Conservation (phyloP, 2,329 filamentous ascomycete genomes). For the Teratosphaeria zuluensis region DNA sequence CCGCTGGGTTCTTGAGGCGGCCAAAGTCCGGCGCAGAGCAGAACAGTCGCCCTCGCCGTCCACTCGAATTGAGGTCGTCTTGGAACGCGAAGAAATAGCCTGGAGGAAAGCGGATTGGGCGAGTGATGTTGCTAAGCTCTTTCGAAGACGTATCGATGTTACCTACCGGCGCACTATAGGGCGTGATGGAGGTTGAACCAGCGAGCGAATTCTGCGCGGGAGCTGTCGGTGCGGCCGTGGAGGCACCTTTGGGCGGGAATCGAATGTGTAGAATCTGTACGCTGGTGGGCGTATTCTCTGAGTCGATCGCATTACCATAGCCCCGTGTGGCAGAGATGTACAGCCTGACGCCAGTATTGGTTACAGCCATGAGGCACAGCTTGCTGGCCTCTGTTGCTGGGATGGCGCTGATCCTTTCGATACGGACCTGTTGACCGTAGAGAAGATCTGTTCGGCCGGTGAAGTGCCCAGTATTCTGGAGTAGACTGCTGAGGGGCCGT, state of each 20-base stretch:
- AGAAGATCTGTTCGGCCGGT: conserved; percentile 64
- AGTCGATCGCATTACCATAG: conserved; percentile 49
- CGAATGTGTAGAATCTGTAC: conserved; percentile 98
- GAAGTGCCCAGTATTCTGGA: conserved; percentile 74
- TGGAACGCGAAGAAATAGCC: conserved; percentile 84
- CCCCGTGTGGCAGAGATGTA: conserved; percentile 86
- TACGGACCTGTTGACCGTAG: conserved; percentile 52
- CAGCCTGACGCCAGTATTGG: conserved; percentile 79
- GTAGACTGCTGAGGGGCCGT: conserved; percentile 43
- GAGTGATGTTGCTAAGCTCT: conserved; percentile 27
- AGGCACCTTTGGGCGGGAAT: conserved; percentile 58
- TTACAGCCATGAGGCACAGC: conserved; percentile 81
- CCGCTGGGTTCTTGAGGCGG: conserved; percentile 47
- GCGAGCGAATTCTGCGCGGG: not conserved
- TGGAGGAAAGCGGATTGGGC: conserved; percentile 56
- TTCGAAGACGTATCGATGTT: conserved; percentile 26
- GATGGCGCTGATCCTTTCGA: conserved; percentile 81
- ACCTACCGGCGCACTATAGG: conserved; percentile 11
- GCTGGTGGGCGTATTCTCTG: conserved; percentile 67
- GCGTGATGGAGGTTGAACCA: conserved; percentile 6
- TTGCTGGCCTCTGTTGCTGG: conserved; percentile 68
- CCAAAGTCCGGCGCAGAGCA: conserved; percentile 81
- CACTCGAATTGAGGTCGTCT: conserved; percentile 35
- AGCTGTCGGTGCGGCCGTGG: conserved; percentile 7
- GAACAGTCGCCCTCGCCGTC: conserved; percentile 55